Evolutionary conservation across 2,329 filamentous ascomycete species (phyloP).

Genomic region (Clonostachys chloroleuca): DNA sequence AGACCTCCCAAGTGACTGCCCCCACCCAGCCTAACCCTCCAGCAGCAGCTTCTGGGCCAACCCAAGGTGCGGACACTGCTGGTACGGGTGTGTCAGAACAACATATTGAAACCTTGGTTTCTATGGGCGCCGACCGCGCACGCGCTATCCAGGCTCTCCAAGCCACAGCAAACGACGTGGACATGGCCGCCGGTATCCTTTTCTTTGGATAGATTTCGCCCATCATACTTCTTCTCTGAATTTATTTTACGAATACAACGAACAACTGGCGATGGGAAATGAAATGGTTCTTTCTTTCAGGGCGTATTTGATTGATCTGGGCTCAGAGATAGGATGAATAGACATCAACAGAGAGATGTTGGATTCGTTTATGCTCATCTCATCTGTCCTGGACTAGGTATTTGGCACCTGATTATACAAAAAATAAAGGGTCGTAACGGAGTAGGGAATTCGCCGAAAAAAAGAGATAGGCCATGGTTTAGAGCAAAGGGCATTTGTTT

Average conservation of each 20-base stretch:
- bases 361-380: too few relatives aligned
- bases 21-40: conserved; percentile 2
- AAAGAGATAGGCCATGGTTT: not conserved
- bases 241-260: too few relatives aligned
- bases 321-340: too few relatives aligned
- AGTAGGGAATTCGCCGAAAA: not conserved
- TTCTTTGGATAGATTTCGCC: conserved; percentile 30
- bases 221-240: too few relatives aligned
- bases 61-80: conserved; percentile 10
- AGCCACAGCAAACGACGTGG: conserved; percentile 80
- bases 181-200: conserved; percentile 80
- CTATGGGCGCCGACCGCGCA: conserved; percentile 71
- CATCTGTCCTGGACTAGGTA: too few relatives aligned
- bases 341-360: too few relatives aligned
- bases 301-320: too few relatives aligned
- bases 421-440: too few relatives aligned
- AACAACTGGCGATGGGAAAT: too few relatives aligned
- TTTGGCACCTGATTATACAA: too few relatives aligned
- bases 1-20: conserved; percentile 7
- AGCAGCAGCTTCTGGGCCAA: not conserved
- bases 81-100: conserved; percentile 47
- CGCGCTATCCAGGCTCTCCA: conserved; percentile 78
- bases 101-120: conserved; percentile 70
- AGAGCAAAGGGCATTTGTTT: not conserved
- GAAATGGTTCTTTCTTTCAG: too few relatives aligned